phyloP scores from a whole-genome alignment of 164 flowering plant genomes.

The Kalanchoe fedtschenkoi region DNA sequence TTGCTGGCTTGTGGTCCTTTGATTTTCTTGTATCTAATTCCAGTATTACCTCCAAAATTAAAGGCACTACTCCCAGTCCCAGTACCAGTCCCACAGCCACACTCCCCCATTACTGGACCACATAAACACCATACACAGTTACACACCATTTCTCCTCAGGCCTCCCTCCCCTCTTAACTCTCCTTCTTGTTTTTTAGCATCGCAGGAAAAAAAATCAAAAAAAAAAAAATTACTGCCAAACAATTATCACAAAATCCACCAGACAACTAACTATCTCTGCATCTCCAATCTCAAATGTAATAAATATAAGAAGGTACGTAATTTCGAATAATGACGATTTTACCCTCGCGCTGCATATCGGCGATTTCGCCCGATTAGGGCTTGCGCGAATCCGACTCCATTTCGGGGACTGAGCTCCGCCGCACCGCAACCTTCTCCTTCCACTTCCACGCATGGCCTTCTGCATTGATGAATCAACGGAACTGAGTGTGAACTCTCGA shows the following conservation, averaged over 20 bases:
- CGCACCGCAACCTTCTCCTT: neutral
- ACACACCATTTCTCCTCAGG: neutral
- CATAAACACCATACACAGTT: neutral
- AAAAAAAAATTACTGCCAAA: neutral
- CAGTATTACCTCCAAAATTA: slow-evolving; percentile 6
- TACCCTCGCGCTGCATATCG: neutral
- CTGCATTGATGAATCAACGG: neutral
- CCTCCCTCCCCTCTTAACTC: neutral
- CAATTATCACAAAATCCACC: neutral
- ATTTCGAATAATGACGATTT: neutral
- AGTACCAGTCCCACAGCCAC: neutral
- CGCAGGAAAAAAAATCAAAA: neutral
- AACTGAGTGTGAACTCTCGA: neutral
- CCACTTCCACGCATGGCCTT: too few species aligned
- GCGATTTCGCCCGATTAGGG: neutral
- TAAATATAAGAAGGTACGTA: neutral
- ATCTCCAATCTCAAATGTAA: too few species aligned
- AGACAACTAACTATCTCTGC: too few species aligned
- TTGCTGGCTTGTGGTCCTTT: slow-evolving; percentile 38
- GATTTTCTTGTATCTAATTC: slow-evolving; percentile 23
- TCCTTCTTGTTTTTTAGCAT: neutral
- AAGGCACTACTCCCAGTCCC: neutral
- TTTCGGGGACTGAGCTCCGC: neutral
- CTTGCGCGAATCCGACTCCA: neutral
- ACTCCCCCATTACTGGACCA: neutral